phyloP scores from a whole-genome alignment of 768 basidiomycete genomes.

The Chalciporus sphaerocephalus region DNA sequence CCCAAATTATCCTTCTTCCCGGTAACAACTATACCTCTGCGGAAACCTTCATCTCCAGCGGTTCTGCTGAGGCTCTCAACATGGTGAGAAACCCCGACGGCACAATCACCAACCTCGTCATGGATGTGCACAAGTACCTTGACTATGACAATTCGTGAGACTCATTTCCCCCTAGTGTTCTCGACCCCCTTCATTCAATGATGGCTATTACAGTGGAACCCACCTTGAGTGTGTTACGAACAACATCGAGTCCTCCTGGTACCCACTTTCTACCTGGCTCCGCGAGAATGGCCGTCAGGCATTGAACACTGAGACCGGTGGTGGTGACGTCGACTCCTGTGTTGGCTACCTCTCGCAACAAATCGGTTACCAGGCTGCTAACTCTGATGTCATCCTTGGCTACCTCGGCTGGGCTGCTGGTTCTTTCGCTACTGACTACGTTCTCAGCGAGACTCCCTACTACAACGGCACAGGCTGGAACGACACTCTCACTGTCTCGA shows the following conservation, averaged over 20 bases:
- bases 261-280: slow-evolving; percentile 46
- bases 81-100: slow-evolving; percentile 46
- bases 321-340: slow-evolving; percentile 49
- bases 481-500: slow-evolving; percentile 37
- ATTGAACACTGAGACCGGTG: slow-evolving; percentile 59
- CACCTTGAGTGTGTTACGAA: slow-evolving; percentile 48
- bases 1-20: slow-evolving; percentile 55
- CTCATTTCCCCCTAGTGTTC: slow-evolving; percentile 1
- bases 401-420: slow-evolving; percentile 60
- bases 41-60: slow-evolving; percentile 45
- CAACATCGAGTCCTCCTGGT: slow-evolving; percentile 46
- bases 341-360: slow-evolving; percentile 43
- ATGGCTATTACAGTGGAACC: slow-evolving; percentile 34
- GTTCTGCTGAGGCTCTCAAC: slow-evolving; percentile 45
- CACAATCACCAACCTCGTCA: slow-evolving; percentile 41
- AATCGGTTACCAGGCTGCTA: slow-evolving; percentile 42
- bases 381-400: slow-evolving; percentile 51
- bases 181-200: background rate
- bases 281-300: slow-evolving; percentile 48
- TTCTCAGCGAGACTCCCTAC: slow-evolving; percentile 33
- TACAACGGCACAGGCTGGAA: slow-evolving; percentile 31
- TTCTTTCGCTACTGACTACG: slow-evolving; percentile 40
- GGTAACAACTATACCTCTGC: slow-evolving; percentile 58
- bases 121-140: slow-evolving; percentile 64
- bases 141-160: slow-evolving; percentile 49